These are phyloP conservation scores for Penicillium tannophilum DNA, from an alignment of 495 filamentous ascomycete genomes.

Conservation along the genomic window DNA sequence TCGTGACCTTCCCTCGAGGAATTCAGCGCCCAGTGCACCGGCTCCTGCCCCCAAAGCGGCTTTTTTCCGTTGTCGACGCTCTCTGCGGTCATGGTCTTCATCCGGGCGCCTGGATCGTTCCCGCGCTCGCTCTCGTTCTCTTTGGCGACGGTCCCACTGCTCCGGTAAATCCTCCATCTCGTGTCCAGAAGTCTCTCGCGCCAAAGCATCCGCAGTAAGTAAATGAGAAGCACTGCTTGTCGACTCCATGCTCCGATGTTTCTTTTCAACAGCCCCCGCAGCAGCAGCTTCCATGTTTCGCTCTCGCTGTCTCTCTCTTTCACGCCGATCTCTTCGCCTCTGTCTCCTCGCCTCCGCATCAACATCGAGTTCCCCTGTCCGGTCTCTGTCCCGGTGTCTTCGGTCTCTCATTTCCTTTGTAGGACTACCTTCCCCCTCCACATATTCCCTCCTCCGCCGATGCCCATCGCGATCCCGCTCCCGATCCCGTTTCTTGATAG, in stretches of 20 bases:
- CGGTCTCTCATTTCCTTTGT: slow-evolving; percentile 24
- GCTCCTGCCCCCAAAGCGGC: slow-evolving; percentile 30
- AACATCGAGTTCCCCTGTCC: slow-evolving; percentile 11
- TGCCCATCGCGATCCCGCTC: slow-evolving; percentile 34
- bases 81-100: slow-evolving; percentile 32
- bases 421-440: slow-evolving; percentile 28
- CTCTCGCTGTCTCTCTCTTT: slow-evolving; percentile 10
- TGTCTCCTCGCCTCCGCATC: slow-evolving; percentile 21
- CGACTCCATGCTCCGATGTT: slow-evolving; percentile 46
- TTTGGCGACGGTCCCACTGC: slow-evolving; percentile 1
- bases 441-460: slow-evolving; percentile 18
- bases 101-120: slow-evolving; percentile 29
- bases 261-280: slow-evolving; percentile 21
- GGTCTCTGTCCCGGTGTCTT: slow-evolving; percentile 19
- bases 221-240: slow-evolving; percentile 43
- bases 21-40: slow-evolving; percentile 23
- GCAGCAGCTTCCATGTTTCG: slow-evolving; percentile 17
- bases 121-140: slow-evolving; percentile 14
- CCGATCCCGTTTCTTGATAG: slow-evolving; percentile 34
- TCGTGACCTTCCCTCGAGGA: slow-evolving; percentile 33
- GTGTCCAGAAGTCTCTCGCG: slow-evolving; percentile 62
- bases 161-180: slow-evolving; percentile 31
- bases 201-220: slow-evolving; percentile 57
- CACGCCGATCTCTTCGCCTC: slow-evolving; percentile 15
- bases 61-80: slow-evolving; percentile 36